phyloP scores from a whole-genome alignment of 805 yeast species.

The Lachancea thermotolerans region DNA sequence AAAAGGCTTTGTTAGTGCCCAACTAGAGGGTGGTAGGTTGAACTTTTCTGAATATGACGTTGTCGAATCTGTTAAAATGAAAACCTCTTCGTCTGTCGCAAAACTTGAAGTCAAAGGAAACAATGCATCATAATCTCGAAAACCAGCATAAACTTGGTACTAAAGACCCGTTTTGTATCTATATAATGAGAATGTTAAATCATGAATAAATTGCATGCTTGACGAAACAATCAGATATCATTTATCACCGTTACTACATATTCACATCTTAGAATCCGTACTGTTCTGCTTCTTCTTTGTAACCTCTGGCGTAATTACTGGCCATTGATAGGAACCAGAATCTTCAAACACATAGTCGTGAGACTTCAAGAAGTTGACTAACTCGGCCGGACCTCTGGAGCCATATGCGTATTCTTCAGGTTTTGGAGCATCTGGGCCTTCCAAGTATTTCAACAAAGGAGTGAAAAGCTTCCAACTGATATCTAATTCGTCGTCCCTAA shows the following conservation, averaged over 20 bases:
- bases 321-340: slow-evolving; percentile 80
- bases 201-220: slow-evolving; percentile 3
- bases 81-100: slow-evolving; percentile 23
- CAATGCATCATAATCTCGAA: neutral
- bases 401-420: slow-evolving; percentile 80
- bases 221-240: neutral
- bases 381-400: slow-evolving; percentile 74
- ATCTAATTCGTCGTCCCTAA: slow-evolving; percentile 95
- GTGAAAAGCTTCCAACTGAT: slow-evolving; percentile 91
- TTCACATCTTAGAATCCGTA: slow-evolving; percentile 6
- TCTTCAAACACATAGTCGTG: slow-evolving; percentile 70
- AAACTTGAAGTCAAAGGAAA: slow-evolving; percentile 14
- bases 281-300: neutral
- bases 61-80: slow-evolving; percentile 19
- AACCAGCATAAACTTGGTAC: neutral
- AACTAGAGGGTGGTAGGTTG: slow-evolving; percentile 11
- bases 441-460: slow-evolving; percentile 77
- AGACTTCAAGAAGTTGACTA: slow-evolving; percentile 52
- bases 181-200: neutral
- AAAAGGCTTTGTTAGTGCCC: slow-evolving; percentile 12
- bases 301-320: slow-evolving; percentile 51
- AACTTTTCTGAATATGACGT: slow-evolving; percentile 25
- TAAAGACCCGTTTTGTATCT: slow-evolving; percentile 2
- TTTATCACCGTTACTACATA: neutral
- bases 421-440: slow-evolving; percentile 58